phyloP scores from a whole-genome alignment of 805 yeast species.

The Wickerhamiella spandovensis region DNA sequence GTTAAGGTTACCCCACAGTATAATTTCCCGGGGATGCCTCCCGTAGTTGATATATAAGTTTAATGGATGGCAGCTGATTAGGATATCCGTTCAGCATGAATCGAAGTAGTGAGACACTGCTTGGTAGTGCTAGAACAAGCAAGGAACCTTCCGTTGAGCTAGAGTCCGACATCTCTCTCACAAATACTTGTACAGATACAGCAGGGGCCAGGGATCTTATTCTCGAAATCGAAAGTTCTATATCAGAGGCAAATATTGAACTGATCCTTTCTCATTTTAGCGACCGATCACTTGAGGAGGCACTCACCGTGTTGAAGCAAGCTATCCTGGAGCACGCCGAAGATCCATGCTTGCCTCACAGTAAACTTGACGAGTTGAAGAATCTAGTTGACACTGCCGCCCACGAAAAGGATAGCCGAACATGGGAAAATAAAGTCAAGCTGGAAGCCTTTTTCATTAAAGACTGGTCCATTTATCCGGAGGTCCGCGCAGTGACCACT shows the following conservation, averaged over 20 bases:
- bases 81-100: background rate
- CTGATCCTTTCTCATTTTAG: constrained; percentile 8
- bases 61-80: background rate
- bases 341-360: constrained; percentile 36
- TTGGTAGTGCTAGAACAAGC: background rate
- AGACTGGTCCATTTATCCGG: constrained; percentile 45
- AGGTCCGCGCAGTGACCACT: constrained; percentile 43
- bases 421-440: constrained; percentile 15
- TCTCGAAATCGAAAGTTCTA: background rate
- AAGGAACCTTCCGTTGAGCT: background rate
- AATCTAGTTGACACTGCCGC: constrained; percentile 13
- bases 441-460: constrained; percentile 32
- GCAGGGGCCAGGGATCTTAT: background rate
- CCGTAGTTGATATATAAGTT: background rate
- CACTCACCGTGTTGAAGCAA: constrained; percentile 29
- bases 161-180: background rate
- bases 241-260: constrained; percentile 8
- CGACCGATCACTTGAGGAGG: constrained; percentile 26
- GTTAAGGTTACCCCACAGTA: background rate
- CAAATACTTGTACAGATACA: background rate
- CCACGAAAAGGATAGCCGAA: constrained; percentile 11
- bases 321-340: constrained; percentile 31
- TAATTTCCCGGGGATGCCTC: background rate
- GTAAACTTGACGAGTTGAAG: constrained; percentile 26
- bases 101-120: background rate